Evolutionary conservation across 495 filamentous ascomycete species (phyloP).

Genomic region (Neurospora tetrasperma): DNA sequence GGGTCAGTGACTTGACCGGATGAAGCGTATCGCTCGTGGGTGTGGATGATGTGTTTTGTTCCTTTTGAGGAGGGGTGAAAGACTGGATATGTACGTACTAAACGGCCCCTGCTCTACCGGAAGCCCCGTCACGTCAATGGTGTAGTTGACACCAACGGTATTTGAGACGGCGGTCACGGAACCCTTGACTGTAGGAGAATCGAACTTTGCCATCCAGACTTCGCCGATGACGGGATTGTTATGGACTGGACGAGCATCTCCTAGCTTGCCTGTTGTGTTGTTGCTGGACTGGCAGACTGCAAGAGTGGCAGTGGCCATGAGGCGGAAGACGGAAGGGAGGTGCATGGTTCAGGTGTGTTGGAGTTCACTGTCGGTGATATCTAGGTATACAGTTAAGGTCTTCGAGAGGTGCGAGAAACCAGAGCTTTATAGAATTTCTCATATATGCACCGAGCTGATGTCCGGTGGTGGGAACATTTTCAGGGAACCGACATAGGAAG

Average conservation of each 20-base stretch:
- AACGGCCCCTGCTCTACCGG: constrained; percentile 55
- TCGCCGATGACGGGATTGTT: constrained; percentile 49
- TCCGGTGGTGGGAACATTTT: background rate
- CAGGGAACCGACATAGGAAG: background rate
- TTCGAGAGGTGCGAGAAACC: background rate
- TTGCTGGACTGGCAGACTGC: constrained; percentile 29
- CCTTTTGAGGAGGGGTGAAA: no score
- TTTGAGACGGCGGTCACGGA: constrained; percentile 42
- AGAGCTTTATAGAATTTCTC: background rate
- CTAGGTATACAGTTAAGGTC: background rate
- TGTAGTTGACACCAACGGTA: constrained; percentile 49
- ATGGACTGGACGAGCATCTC: constrained; percentile 44
- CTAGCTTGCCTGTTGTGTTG: constrained; percentile 32
- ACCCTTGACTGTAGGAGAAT: constrained; percentile 44
- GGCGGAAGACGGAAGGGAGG: constrained; percentile 24
- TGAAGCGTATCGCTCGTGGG: no score
- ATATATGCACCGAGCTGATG: background rate
- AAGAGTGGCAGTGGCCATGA: constrained; percentile 32
- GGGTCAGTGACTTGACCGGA: no score
- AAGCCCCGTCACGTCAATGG: constrained; percentile 51
- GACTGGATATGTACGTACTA: constrained; percentile 29
- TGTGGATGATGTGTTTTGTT: no score
- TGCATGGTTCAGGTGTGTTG: constrained; percentile 23
- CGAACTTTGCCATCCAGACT: constrained; percentile 41
- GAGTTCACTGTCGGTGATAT: background rate